Percentiles rank a stretch among this genome's conserved stretches.
Evolutionary conservation across 192 early-diverging fungal genomes (phyloP).

Genomic region (Podila verticillata): DNA sequence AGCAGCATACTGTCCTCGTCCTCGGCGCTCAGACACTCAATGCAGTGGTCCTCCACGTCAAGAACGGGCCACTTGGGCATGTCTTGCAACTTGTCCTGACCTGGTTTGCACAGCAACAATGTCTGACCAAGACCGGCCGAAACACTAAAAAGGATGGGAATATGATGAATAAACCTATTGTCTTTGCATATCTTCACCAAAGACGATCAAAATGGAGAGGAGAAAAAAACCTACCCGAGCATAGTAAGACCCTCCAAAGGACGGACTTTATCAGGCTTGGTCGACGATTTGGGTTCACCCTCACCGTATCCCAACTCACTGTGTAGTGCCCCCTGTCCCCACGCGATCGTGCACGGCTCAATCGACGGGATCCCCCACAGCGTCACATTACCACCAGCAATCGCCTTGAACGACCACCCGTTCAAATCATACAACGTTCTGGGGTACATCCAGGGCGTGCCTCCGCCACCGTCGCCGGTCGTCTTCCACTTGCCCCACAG

Average conservation of each 20-base stretch:
- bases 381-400: conserved; percentile 53
- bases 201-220: too few species aligned
- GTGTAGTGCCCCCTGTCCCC: conserved; percentile 56
- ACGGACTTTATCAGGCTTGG: conserved; percentile 56
- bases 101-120: conserved; percentile 53
- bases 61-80: conserved; percentile 58
- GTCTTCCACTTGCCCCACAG: conserved; percentile 66
- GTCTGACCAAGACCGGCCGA: conserved; percentile 56
- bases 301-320: conserved; percentile 59
- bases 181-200: too few species aligned
- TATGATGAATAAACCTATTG: background rate
- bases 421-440: conserved; percentile 57
- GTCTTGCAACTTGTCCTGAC: conserved; percentile 54
- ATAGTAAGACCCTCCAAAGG: conserved; percentile 54
- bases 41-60: conserved; percentile 58
- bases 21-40: conserved; percentile 55
- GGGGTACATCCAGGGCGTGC: conserved; percentile 63
- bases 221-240: conserved; percentile 19
- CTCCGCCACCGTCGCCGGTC: conserved; percentile 60
- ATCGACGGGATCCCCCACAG: conserved; percentile 44
- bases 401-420: conserved; percentile 54
- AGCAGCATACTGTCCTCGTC: conserved; percentile 58
- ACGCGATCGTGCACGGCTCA: conserved; percentile 54
- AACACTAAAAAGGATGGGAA: conserved; percentile 9
- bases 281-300: conserved; percentile 46